Evolutionary conservation across 2,329 filamentous ascomycete genomes (phyloP), one percentile per base, ranked within the genome.

Genomic region (Fonsecaea nubica): DNA sequence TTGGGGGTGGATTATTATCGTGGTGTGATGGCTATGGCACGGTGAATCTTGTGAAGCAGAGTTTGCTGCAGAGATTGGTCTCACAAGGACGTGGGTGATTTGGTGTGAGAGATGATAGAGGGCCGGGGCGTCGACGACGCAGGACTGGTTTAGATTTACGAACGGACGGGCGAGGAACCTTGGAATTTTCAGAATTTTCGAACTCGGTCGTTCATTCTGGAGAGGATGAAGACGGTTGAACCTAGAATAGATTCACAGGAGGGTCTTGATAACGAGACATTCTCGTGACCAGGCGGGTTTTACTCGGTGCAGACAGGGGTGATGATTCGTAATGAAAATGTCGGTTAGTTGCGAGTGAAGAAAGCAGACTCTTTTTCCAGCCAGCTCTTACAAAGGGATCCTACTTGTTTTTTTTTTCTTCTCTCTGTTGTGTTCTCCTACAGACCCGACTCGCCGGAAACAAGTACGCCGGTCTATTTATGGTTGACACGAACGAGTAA

Each of bases 1-100:
- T 81, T 92, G 71, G 89, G 90, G 71, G 82, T 89, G 72, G 84
- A 85, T 62, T 91, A 91, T 73, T 92, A 91, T 76, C 83, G 83
- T 65, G 84, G 85, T 64, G 82, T 90, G 48, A 87, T 90, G 85
- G 85, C 80, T 7, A 79, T 78, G 70, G 78, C 75, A 52, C 74
- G 77, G 64, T 80, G 72, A 75, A 33, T 15, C 21, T 50, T 4
- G 18, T 25, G 18, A 8, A 18, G 21, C 4, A 10, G 30, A 32
- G 18, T 21, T 25, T 10, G 3, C 12, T 36, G 25, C n/a, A n/a
- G 7, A 21, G 50, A 32, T 55, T 55, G 53, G 25, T 36, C 35
- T 9, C 33, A 55, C 18, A 6, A 7, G n/a, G n/a, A 35, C 12
- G 13, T 53, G 53, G 30, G 53, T 13, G 35, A 35, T 33, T n/a